Evolutionary conservation across 352 stramenopile species (phyloP).

Genomic region (Globisporangium takayamanum): DNA sequence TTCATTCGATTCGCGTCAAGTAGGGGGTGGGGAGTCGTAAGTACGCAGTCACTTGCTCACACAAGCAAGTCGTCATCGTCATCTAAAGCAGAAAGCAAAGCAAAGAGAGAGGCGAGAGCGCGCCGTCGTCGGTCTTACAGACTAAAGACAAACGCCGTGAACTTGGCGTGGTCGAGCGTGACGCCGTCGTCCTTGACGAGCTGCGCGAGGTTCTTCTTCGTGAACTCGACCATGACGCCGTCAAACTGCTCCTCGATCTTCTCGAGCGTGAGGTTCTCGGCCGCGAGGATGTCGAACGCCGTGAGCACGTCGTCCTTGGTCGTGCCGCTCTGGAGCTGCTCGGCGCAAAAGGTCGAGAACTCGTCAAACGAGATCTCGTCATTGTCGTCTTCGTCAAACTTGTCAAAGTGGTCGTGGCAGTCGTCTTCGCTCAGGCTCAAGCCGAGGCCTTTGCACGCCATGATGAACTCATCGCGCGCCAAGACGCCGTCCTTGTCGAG

Average conservation of each 20-base stretch:
- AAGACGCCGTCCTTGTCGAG: constrained; percentile 82
- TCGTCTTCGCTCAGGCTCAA: constrained; percentile 84
- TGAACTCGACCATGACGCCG: constrained; percentile 60
- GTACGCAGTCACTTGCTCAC: no score
- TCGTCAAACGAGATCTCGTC: constrained; percentile 82
- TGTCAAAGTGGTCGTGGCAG: constrained; percentile 85
- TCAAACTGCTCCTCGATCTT: constrained; percentile 85
- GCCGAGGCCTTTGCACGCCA: constrained; percentile 86
- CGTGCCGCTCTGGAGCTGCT: constrained; percentile 85
- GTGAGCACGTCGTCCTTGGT: constrained; percentile 74
- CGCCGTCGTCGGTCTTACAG: constrained; percentile 25
- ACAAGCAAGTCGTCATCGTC: background rate
- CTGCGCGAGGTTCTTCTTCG: constrained; percentile 64
- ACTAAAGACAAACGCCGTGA: constrained; percentile 77
- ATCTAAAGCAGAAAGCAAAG: background rate
- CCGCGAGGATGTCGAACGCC: constrained; percentile 74
- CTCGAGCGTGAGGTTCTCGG: constrained; percentile 65
- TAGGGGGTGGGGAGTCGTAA: no score
- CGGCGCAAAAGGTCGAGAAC: constrained; percentile 83
- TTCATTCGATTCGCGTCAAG: no score
- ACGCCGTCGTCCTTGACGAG: constrained; percentile 45
- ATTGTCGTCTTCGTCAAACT: constrained; percentile 76
- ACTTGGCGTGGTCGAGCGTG: constrained; percentile 68
- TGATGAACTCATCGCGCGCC: constrained; percentile 87
- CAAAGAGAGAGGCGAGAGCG: background rate